phyloP scores from a whole-genome alignment of 139 green algal species.

The Coccomyxa sp. region DNA sequence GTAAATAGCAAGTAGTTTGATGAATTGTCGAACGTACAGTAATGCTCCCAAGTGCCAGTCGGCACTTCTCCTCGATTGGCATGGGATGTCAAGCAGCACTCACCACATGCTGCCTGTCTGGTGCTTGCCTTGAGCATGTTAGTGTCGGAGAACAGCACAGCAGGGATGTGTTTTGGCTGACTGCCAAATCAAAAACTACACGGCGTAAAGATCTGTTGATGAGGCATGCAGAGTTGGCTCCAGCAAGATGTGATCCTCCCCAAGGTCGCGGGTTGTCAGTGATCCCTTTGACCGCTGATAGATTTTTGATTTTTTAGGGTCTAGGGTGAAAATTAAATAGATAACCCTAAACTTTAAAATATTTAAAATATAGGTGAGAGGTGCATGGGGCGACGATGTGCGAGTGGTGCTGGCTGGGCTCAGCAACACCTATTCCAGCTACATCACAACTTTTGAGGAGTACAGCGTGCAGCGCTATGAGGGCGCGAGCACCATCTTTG shows the following conservation, averaged over 20 bases:
- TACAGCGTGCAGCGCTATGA: conserved; percentile 83
- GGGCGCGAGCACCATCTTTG: conserved; percentile 78
- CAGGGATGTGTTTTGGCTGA: neutral
- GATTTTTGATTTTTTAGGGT: too few relatives aligned
- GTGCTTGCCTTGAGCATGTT: neutral
- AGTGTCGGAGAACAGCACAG: neutral
- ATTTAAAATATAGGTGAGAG: conserved; percentile 11
- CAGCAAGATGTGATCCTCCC: too few relatives aligned
- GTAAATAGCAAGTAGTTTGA: too few relatives aligned
- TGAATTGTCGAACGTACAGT: too few relatives aligned
- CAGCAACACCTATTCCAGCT: conserved; percentile 76
- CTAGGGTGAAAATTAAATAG: too few relatives aligned
- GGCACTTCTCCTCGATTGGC: neutral
- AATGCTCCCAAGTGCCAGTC: neutral
- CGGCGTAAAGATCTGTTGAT: neutral
- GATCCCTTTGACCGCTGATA: too few relatives aligned
- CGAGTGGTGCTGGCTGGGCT: conserved; percentile 67
- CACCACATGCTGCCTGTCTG: neutral
- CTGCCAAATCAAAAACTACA: neutral
- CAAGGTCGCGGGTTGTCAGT: too few relatives aligned
- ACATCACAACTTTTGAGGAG: conserved; percentile 82
- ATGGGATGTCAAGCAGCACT: neutral
- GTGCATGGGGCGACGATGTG: conserved; percentile 31
- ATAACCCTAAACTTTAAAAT: neutral
- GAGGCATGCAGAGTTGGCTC: neutral